Percentiles rank a stretch among this genome's conserved stretches.
Evolutionary conservation across 1,284 basidiomycete species (phyloP).

Genomic region (Termitomyces sp.): DNA sequence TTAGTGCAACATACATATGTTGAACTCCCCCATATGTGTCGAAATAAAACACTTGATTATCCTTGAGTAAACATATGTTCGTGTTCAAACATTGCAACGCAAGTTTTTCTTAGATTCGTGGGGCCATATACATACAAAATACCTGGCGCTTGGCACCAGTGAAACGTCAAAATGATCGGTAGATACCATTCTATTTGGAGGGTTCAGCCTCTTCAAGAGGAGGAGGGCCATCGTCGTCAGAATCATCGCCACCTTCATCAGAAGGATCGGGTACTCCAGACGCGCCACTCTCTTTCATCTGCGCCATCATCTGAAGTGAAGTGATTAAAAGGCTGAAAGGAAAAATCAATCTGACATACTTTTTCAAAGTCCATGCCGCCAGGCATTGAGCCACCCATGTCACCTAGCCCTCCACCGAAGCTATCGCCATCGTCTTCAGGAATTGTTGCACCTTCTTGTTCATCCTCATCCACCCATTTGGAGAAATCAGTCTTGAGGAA

Average conservation of each 20-base stretch:
- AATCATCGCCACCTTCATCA: slow-evolving; percentile 35
- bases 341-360: slow-evolving; percentile 31
- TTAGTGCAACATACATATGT: neutral
- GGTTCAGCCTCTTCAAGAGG: slow-evolving; percentile 65
- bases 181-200: slow-evolving; percentile 12
- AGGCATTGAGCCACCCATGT: slow-evolving; percentile 37
- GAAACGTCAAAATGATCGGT: neutral
- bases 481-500: slow-evolving; percentile 89
- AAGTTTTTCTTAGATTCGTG: neutral
- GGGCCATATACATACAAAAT: neutral
- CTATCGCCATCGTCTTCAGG: slow-evolving; percentile 45
- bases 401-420: slow-evolving; percentile 38
- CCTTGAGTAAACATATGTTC: neutral
- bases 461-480: slow-evolving; percentile 95
- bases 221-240: slow-evolving; percentile 65
- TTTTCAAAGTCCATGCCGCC: slow-evolving; percentile 55
- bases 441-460: slow-evolving; percentile 65
- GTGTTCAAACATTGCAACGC: neutral
- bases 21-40: too few relatives aligned
- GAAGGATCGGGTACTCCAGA: slow-evolving; percentile 27
- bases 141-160: neutral
- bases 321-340: neutral
- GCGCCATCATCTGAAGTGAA: slow-evolving; percentile 58
- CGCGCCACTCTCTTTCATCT: slow-evolving; percentile 45
- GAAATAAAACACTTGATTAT: neutral